These are phyloP conservation scores for Fusarium ramigenum DNA, from an alignment of 2,329 filamentous ascomycete species.

Conservation along the genomic window DNA sequence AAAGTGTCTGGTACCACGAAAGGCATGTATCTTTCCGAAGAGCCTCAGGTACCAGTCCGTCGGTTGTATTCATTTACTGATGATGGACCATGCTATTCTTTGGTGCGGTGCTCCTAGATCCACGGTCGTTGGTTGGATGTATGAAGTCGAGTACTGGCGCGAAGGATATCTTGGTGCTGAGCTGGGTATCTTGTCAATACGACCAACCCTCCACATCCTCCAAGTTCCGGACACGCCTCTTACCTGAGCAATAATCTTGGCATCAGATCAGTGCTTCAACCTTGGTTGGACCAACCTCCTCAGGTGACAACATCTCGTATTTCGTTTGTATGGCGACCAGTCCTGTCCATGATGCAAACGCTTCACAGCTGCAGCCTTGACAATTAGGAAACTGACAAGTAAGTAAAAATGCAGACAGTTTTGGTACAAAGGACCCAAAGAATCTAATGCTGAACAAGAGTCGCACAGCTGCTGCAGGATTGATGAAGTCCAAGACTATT, in stretches of 20 bases:
- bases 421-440: neutral
- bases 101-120: neutral
- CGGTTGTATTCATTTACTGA: neutral
- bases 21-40: neutral
- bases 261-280: neutral
- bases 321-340: neutral
- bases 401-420: neutral
- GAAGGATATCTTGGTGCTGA: neutral
- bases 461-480: neutral
- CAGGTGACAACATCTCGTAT: neutral
- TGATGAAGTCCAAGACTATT: neutral
- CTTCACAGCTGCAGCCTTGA: neutral
- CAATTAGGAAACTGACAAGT: neutral
- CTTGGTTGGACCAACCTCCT: neutral
- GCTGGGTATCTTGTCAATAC: neutral
- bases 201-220: neutral
- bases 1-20: neutral
- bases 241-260: neutral
- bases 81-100: neutral
- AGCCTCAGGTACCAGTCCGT: neutral
- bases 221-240: too few relatives aligned
- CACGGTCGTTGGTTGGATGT: neutral
- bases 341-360: neutral
- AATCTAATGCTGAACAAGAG: neutral
- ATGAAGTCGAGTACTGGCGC: neutral